Percentiles rank a stretch among this genome's conserved stretches.
Conservation (phyloP, 768 basidiomycete species). For the Agaricus blazei region DNA sequence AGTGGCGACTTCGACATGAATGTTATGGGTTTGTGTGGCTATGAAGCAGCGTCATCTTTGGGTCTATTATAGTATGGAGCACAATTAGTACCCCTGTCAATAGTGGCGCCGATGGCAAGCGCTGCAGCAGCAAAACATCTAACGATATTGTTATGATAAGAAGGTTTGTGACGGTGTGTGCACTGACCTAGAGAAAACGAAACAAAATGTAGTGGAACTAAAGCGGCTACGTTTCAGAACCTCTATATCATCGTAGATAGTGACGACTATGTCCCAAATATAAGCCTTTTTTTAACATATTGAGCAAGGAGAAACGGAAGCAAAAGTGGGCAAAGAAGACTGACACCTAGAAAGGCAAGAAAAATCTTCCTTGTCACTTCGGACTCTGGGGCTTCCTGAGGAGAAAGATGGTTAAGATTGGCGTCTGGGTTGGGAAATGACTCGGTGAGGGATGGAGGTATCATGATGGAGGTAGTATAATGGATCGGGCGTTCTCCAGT, state of each 20-base stretch:
- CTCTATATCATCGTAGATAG: not conserved
- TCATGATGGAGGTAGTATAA: not conserved
- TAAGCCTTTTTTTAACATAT: not conserved
- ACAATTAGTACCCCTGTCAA: not conserved
- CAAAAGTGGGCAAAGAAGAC: not conserved
- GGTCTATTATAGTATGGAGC: not conserved
- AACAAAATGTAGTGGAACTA: not conserved
- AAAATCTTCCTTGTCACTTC: not conserved
- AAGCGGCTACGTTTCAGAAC: not conserved
- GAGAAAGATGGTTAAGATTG: not conserved
- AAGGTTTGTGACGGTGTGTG: not conserved
- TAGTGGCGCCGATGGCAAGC: not conserved
- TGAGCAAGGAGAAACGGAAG: not conserved
- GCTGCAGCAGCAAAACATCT: not conserved
- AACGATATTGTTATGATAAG: not conserved
- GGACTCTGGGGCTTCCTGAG: not conserved
- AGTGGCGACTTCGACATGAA: not conserved
- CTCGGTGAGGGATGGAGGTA: not conserved
- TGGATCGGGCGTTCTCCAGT: too few relatives aligned
- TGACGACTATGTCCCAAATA: not conserved
- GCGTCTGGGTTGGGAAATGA: not conserved
- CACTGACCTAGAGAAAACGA: conserved; percentile 2
- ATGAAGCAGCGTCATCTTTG: not conserved
- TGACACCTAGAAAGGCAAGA: not conserved
- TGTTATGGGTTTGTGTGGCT: not conserved